Conservation (phyloP, 495 filamentous ascomycete species). For the Xylaria acuta region DNA sequence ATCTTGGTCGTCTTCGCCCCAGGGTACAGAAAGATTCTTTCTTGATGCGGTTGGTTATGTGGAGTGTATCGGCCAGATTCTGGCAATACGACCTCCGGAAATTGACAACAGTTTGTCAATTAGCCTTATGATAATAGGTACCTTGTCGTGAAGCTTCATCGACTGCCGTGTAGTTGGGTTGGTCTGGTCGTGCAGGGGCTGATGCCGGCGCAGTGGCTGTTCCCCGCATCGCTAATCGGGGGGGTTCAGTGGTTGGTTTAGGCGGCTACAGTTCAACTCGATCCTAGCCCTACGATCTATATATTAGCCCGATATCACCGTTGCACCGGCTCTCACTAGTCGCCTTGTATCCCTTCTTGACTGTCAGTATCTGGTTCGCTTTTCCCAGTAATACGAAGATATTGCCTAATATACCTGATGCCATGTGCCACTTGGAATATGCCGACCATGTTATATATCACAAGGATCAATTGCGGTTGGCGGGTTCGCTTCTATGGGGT, state of each 20-base stretch:
- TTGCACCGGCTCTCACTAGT: neutral
- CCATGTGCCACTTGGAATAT: neutral
- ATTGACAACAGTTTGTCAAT: neutral
- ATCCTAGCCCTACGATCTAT: neutral
- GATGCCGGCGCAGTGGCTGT: neutral
- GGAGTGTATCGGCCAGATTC: too few relatives aligned
- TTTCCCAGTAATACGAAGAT: neutral
- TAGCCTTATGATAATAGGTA: too few relatives aligned
- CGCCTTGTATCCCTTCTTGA: neutral
- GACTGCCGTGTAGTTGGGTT: neutral
- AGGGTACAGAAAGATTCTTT: neutral
- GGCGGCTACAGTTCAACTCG: too few relatives aligned
- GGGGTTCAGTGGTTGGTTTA: neutral
- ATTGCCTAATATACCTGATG: neutral
- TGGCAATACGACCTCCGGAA: neutral
- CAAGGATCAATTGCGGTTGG: neutral
- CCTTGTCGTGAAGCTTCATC: neutral
- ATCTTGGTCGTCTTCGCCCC: slow-evolving; percentile 34
- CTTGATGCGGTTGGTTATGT: neutral
- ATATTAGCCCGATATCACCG: neutral
- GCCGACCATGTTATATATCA: neutral
- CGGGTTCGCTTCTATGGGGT: neutral
- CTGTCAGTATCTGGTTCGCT: neutral
- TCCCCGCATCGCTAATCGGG: slow-evolving; percentile 5
- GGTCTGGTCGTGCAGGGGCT: neutral